These are phyloP conservation scores for Lomentospora prolificans DNA, from an alignment of 2,329 filamentous ascomycete species.

Conservation along the genomic window DNA sequence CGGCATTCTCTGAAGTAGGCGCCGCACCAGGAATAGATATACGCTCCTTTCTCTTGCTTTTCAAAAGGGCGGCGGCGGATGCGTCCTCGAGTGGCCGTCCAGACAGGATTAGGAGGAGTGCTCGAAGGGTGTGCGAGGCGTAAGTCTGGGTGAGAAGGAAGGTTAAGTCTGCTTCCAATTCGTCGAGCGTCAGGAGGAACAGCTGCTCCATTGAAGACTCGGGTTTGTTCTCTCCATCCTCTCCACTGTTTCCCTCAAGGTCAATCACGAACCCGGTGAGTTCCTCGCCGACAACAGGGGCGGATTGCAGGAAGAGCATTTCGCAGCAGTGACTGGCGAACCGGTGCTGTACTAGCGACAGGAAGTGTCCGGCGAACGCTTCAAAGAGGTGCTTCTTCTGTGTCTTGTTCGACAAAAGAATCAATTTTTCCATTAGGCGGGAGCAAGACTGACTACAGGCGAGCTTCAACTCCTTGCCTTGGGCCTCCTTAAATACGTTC, in stretches of 20 bases:
- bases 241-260: constrained; percentile 21
- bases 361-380: constrained; percentile 77
- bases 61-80: constrained; percentile 62
- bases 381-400: constrained; percentile 84
- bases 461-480: constrained; percentile 90
- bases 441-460: constrained; percentile 95
- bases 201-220: constrained; percentile 60
- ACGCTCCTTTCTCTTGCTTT: constrained; percentile 88
- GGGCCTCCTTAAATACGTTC: constrained; percentile 77
- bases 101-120: constrained; percentile 75
- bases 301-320: constrained; percentile 76
- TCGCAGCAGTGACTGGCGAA: constrained; percentile 98
- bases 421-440: constrained; percentile 81
- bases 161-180: constrained; percentile 76
- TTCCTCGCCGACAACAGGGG: constrained; percentile 69
- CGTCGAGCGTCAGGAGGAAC: constrained; percentile 73
- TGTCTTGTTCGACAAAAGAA: constrained; percentile 63
- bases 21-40: constrained; percentile 50
- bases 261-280: constrained; percentile 39
- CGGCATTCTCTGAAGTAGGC: constrained; percentile 33
- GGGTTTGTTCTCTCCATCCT: constrained; percentile 31
- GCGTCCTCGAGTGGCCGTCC: constrained; percentile 67
- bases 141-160: constrained; percentile 80
- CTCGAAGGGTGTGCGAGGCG: constrained; percentile 81
- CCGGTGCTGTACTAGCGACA: constrained; percentile 83